Conservation (phyloP, 2,329 filamentous ascomycete genomes). For the Diaporthe capsici region DNA sequence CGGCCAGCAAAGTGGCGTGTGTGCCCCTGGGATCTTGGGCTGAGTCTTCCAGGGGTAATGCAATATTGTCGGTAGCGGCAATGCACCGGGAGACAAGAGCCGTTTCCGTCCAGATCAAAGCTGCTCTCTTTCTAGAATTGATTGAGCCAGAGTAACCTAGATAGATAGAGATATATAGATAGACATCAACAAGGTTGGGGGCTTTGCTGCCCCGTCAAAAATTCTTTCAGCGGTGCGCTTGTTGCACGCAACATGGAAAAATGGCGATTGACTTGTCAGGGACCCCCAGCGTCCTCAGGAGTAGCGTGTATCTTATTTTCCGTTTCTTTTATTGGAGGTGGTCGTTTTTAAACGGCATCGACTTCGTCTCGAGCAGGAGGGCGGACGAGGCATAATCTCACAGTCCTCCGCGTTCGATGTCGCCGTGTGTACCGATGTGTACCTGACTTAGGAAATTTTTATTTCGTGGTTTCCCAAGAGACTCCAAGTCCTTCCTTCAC, state of each 20-base stretch:
- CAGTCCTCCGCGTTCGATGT: slow-evolving; percentile 2
- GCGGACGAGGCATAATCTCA: neutral
- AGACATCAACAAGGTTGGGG: neutral
- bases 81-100: neutral
- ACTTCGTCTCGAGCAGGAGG: neutral
- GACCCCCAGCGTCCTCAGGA: neutral
- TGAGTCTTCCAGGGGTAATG: neutral
- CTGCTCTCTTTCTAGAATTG: neutral
- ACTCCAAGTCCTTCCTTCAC: neutral
- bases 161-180: neutral
- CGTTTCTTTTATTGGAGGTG: neutral
- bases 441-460: neutral
- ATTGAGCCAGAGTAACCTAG: neutral
- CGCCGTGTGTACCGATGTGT: neutral
- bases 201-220: neutral
- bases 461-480: neutral
- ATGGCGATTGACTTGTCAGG: neutral
- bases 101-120: neutral
- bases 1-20: neutral
- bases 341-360: neutral
- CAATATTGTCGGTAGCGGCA: neutral
- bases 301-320: neutral
- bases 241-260: neutral
- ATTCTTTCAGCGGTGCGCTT: neutral
- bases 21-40: neutral